A percentile compares a stretch with the other conserved stretches of the same genome.
phyloP scores from a whole-genome alignment of 345 rosid genomes.

The Salix arbutifolia region DNA sequence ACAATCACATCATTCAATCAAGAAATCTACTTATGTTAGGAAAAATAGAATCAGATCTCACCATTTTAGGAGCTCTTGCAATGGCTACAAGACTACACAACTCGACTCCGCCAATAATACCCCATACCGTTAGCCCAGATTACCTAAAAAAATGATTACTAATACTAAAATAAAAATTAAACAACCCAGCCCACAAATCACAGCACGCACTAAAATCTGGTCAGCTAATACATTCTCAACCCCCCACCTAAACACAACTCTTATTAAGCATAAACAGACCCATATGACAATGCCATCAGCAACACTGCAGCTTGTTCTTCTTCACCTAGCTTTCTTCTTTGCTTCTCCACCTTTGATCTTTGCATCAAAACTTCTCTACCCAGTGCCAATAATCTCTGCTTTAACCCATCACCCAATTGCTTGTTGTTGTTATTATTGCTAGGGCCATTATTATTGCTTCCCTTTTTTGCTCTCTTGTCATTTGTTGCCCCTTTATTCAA shows the following conservation, averaged over 20 bases:
- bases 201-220: background rate
- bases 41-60: conserved; percentile 1
- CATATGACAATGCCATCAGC: conserved; percentile 86
- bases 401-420: conserved; percentile 50
- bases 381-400: conserved; percentile 55
- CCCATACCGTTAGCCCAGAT: conserved; percentile 11
- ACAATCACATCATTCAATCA: background rate
- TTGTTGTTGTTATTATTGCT: background rate
- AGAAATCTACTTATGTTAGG: background rate
- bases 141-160: background rate
- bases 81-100: background rate
- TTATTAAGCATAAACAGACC: conserved; percentile 56
- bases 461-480: conserved; percentile 49
- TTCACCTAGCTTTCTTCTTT: conserved; percentile 58
- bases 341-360: conserved; percentile 53
- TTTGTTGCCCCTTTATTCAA: conserved; percentile 32
- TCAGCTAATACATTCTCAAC: conserved; percentile 2
- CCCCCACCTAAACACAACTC: background rate
- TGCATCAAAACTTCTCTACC: conserved; percentile 52
- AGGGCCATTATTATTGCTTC: background rate
- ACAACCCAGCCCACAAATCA: background rate
- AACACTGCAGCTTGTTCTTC: conserved; percentile 92
- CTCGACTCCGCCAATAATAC: background rate
- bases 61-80: background rate
- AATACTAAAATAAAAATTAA: background rate